phyloP scores from a whole-genome alignment of 805 yeast species.

The Ogataea zsoltii region DNA sequence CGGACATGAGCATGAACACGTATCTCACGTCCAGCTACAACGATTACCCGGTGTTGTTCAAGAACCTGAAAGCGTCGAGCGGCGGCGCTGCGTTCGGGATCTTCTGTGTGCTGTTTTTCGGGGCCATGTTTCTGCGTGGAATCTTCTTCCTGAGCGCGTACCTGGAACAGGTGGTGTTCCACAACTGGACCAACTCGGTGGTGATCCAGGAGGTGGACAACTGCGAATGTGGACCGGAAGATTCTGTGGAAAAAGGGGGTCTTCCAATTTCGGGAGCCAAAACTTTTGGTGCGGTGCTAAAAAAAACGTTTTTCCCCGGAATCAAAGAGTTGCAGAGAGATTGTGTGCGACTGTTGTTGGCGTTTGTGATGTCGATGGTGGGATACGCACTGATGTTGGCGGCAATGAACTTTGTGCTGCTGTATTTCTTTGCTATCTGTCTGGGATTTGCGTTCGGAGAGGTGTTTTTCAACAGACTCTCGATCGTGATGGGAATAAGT shows the following conservation, averaged over 20 bases:
- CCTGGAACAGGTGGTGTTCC: slow-evolving; percentile 67
- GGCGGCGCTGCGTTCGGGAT: slow-evolving; percentile 74
- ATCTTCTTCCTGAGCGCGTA: slow-evolving; percentile 59
- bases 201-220: slow-evolving; percentile 31
- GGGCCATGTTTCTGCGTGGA: slow-evolving; percentile 61
- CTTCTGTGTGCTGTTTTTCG: slow-evolving; percentile 58
- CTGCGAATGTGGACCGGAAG: slow-evolving; percentile 38
- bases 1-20: slow-evolving; percentile 52
- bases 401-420: slow-evolving; percentile 67
- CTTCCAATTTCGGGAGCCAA: slow-evolving; percentile 3
- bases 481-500: slow-evolving; percentile 40
- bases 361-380: slow-evolving; percentile 63
- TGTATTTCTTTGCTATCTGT: slow-evolving; percentile 73
- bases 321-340: slow-evolving; percentile 47
- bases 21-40: slow-evolving; percentile 52
- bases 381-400: slow-evolving; percentile 78
- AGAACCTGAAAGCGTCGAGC: slow-evolving; percentile 49
- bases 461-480: slow-evolving; percentile 62
- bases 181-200: slow-evolving; percentile 36
- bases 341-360: slow-evolving; percentile 51
- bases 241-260: slow-evolving; percentile 16
- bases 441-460: slow-evolving; percentile 72
- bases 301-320: slow-evolving; percentile 37
- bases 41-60: slow-evolving; percentile 65
- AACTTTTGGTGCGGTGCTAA: slow-evolving; percentile 16